These are phyloP conservation scores for Phyllosticta ampelicida DNA, from an alignment of 2,329 filamentous ascomycete species.

Conservation along the genomic window DNA sequence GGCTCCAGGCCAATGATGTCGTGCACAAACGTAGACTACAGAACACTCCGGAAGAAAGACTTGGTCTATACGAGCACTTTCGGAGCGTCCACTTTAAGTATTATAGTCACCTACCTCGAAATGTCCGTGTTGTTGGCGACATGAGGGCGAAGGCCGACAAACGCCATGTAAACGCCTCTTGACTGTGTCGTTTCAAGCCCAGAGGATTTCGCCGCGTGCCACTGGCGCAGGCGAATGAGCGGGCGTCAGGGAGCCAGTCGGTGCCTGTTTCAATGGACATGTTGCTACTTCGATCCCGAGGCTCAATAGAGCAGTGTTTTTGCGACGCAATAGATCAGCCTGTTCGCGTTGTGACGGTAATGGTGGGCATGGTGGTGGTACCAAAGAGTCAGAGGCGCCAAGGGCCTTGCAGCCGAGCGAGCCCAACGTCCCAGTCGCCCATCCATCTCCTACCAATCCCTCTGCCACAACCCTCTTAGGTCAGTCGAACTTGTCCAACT, in stretches of 20 bases:
- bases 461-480: not conserved
- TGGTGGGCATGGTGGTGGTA: not conserved
- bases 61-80: not conserved
- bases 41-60: not conserved
- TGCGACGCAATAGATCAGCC: not conserved
- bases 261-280: not conserved
- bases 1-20: not conserved
- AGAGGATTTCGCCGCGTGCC: not conserved
- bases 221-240: not conserved
- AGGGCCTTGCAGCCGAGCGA: not conserved
- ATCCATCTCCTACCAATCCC: not conserved
- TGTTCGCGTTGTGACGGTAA: not conserved
- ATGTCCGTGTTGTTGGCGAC: not conserved
- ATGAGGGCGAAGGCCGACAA: not conserved
- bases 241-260: not conserved
- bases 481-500: not conserved
- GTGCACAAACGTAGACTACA: not conserved
- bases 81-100: not conserved
- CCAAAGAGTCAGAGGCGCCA: not conserved
- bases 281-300: not conserved
- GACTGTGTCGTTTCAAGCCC: not conserved
- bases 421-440: not conserved
- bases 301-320: not conserved
- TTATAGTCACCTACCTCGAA: not conserved
- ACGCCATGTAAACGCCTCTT: not conserved